Evolutionary conservation across 345 rosid species (phyloP), one percentile per base, ranked within the genome.

Genomic region (Dimocarpus longan): DNA sequence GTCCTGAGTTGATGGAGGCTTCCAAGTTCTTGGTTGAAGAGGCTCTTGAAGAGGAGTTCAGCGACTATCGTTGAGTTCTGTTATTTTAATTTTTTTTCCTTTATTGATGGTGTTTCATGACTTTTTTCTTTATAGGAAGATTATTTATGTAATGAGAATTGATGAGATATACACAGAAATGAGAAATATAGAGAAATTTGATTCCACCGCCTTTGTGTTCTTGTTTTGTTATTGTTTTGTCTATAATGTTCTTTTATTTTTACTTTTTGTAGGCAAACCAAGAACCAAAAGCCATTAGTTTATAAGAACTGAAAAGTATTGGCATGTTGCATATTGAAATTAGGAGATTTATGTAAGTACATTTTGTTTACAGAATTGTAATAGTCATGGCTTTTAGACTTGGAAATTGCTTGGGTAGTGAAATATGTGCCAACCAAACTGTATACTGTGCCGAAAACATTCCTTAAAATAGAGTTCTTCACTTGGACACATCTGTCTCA

Each of bases 1-100:
- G 98, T 64, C 97, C 97, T 70, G 93, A 91, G 16, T 78, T 92
- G 85, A 93, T 93, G 98, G 93, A 90, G 44, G 95, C 93, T 67
- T 93, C 98, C 10, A 80, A 80, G 73, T 86, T 78, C 75, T 78
- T 88, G 62, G 67, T 93, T 44, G 91, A 88, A 43, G 96, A 92
- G 65, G 97, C 93, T 70, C 88, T 93, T 24, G 71, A 81, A 7
- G 84, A 86, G 60, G 95, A 89, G 54, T 83, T 90, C 74, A 71
- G 68, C 2, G 76, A 75, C 74, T 80, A 11, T 76, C 68, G 19
- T 72, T 74, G 39, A 48, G 54, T 63, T 57, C 59, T 24, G 22
- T 9, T 48, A 59, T 43, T 39, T 15, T 8, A 10, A 10, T 43
- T 11, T 50, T 63, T 70, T 60, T 28, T 21, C 12, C 12, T 46